Base-by-base conservation (phyloP, 192 early-diverging fungal genomes). In the Coemansia sp. region DNA sequence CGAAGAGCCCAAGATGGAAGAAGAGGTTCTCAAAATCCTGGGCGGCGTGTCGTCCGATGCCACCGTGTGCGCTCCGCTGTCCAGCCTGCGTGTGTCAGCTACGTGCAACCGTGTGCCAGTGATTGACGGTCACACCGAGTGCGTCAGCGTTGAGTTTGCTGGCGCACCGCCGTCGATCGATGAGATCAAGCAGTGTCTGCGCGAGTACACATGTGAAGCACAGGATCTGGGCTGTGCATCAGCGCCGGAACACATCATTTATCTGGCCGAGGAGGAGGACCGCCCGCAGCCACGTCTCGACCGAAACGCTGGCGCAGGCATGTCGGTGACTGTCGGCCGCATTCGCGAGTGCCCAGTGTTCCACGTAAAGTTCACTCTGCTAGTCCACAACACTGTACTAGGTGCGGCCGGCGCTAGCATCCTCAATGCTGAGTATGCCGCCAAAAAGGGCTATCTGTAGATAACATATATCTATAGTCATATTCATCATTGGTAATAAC, bases 1-100 rank as follows among this genome's bases (percentile, higher is more conserved):
- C 57, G 97, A 98, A 72, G 97, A 98, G 78, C 88, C 90, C 60
- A 98, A 98, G 86, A 92, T 98, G 84, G 97, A 98, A 76, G 91
- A 76, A 26, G 97, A 98, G 78, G 89, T 90, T 4, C 74, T 82
- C 47, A 98, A 98, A 85, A 98, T 98, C 60, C 76, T 98, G 34
- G 94, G 94, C 49, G 80, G 71, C 22, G 51, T 94, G 44, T 75
- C 78, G 44, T 40, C 56, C 34, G 82, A 85, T 11, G 64, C 62
- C 11, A 80, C 79, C 31, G 86, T 62, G 7, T 75, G 72, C 58
- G 65, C 74, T 15, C 74, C 84, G 19, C 74, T 89, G 38, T 42
- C 72, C 5, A 69, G 81, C 17, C 87, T 92, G 14, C 80, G 79
- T n/a, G 91, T 98, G 19, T 94, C 93, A 5, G 97, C 97, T 14